Evolutionary conservation across 768 basidiomycete species (phyloP).

Genomic region (Podaxis sp.): DNA sequence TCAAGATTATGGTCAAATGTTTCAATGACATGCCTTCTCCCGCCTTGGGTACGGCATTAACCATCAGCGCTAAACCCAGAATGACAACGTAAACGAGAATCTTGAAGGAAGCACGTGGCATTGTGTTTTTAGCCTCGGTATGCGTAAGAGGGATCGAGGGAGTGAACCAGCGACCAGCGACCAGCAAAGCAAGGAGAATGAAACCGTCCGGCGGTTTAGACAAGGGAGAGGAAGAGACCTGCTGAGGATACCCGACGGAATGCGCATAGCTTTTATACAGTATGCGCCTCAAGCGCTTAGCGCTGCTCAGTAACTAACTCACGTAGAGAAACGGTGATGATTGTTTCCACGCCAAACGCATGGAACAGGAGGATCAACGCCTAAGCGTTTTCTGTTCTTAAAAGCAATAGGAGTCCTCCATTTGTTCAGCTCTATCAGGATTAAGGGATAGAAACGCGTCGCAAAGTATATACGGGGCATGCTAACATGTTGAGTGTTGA

Average conservation of each 20-base stretch:
- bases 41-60: background rate
- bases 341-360: background rate
- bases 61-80: background rate
- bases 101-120: background rate
- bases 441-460: no score
- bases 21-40: background rate
- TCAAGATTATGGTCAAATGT: background rate
- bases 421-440: no score
- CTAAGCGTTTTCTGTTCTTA: no score
- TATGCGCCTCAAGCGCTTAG: background rate
- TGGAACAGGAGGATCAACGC: no score
- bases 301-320: background rate
- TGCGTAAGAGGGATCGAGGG: background rate
- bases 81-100: background rate
- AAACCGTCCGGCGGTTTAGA: conserved; percentile 10
- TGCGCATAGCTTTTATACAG: background rate
- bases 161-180: conserved; percentile 9
- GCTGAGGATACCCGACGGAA: background rate
- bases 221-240: conserved; percentile 1
- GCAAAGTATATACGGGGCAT: no score
- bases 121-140: background rate
- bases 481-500: no score
- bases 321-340: background rate
- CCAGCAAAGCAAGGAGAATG: background rate
- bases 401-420: no score